A percentile compares a stretch with the other conserved stretches of the same genome.
phyloP scores from a whole-genome alignment of 495 filamentous ascomycete species.

The Annulohypoxylon stygium region DNA sequence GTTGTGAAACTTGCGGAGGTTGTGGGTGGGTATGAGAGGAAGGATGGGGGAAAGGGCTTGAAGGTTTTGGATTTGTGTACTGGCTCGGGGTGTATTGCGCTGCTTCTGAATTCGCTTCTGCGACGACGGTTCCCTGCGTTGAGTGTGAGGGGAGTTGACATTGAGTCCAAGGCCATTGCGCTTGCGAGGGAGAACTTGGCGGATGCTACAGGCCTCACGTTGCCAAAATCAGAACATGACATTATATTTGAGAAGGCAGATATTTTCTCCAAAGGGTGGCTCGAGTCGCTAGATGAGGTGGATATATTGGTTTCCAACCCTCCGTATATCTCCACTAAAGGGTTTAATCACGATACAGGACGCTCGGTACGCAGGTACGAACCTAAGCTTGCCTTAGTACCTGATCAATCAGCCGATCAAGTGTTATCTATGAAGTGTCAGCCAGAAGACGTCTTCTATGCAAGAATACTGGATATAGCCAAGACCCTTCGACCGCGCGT shows the following conservation, averaged over 20 bases:
- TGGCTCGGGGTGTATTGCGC: constrained; percentile 90
- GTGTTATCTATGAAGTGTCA: constrained; percentile 9
- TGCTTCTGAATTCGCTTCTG: constrained; percentile 75
- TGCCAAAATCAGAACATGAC: background rate
- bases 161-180: constrained; percentile 69
- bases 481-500: constrained; percentile 53
- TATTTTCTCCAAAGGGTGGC: constrained; percentile 61
- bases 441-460: constrained; percentile 73
- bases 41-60: constrained; percentile 48
- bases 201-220: constrained; percentile 60
- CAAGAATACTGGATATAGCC: constrained; percentile 61
- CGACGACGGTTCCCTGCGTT: constrained; percentile 36
- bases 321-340: constrained; percentile 81
- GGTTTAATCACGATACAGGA: constrained; percentile 69
- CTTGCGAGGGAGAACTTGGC: constrained; percentile 72
- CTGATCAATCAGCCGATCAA: constrained; percentile 16
- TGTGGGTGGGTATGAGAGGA: constrained; percentile 43
- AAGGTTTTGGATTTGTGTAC: constrained; percentile 87
- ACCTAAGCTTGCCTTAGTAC: constrained; percentile 83
- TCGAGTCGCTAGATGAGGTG: constrained; percentile 46
- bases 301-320: constrained; percentile 91
- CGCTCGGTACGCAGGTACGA: constrained; percentile 85
- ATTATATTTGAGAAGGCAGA: constrained; percentile 68
- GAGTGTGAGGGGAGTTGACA: constrained; percentile 66
- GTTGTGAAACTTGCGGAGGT: constrained; percentile 67